phyloP scores from a whole-genome alignment of 441 rosid genomes.

The Melianthus villosus region DNA sequence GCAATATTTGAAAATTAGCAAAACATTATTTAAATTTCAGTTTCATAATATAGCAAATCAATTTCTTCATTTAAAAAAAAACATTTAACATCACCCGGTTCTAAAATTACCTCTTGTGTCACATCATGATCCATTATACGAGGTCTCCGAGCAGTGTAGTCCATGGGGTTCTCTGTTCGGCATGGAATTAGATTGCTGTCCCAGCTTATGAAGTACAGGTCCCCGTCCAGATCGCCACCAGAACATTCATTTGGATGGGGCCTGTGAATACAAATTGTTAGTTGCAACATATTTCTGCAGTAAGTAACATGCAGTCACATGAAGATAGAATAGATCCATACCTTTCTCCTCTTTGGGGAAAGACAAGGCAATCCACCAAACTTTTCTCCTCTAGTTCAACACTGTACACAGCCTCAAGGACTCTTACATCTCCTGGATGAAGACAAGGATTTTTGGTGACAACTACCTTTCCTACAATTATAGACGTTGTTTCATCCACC shows the following conservation, averaged over 20 bases:
- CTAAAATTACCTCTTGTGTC: constrained; percentile 43
- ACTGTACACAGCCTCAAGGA: constrained; percentile 59
- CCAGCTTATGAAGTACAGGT: constrained; percentile 77
- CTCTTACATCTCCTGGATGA: constrained; percentile 88
- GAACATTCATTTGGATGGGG: constrained; percentile 96
- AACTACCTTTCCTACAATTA: constrained; percentile 52
- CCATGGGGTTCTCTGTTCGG: constrained; percentile 65
- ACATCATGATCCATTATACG: constrained; percentile 79
- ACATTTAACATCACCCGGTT: background rate
- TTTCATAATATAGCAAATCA: background rate
- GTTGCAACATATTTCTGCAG: background rate
- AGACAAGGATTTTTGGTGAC: constrained; percentile 94
- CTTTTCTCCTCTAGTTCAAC: constrained; percentile 49
- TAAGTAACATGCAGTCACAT: background rate
- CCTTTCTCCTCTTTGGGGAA: constrained; percentile 85
- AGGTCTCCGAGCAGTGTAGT: constrained; percentile 60
- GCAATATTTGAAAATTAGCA: no score
- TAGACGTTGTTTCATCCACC: constrained; percentile 47
- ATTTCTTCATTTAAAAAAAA: constrained; percentile 2
- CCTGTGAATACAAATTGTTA: constrained; percentile 23
- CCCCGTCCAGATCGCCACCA: constrained; percentile 99
- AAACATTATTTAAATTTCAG: background rate
- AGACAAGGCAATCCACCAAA: constrained; percentile 56
- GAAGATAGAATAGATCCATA: constrained; percentile 6
- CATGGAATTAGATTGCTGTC: constrained; percentile 54